Evolutionary conservation across 1,284 basidiomycete species (phyloP).

Genomic region (Fomitopsis betulina): DNA sequence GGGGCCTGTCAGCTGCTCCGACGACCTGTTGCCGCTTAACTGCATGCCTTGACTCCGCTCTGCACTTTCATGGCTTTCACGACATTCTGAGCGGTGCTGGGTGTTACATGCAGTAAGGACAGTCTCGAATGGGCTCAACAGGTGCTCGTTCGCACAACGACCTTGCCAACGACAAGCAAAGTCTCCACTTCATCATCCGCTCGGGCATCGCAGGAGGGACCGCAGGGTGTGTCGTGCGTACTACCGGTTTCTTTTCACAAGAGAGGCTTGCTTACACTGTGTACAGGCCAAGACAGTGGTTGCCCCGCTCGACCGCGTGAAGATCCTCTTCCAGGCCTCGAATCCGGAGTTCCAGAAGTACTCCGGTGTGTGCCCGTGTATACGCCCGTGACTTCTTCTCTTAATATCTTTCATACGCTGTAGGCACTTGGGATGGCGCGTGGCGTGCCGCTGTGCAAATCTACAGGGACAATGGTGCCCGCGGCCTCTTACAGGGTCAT

Average conservation of each 20-base stretch:
- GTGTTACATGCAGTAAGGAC: too few relatives aligned
- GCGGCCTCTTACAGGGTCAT: conserved; percentile 93
- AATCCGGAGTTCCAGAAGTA: conserved; percentile 95
- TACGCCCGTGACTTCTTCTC: background rate
- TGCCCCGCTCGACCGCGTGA: conserved; percentile 96
- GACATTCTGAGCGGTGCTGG: too few relatives aligned
- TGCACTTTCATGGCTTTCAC: too few relatives aligned
- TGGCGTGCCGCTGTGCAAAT: conserved; percentile 82
- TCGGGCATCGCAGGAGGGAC: conserved; percentile 89
- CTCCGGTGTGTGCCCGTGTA: conserved; percentile 57
- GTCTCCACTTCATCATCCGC: conserved; percentile 72
- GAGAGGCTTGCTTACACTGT: background rate
- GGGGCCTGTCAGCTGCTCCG: too few relatives aligned
- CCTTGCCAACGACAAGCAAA: conserved; percentile 48
- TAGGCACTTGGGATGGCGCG: conserved; percentile 84
- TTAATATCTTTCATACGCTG: background rate
- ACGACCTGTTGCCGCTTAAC: too few relatives aligned
- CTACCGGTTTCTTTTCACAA: background rate
- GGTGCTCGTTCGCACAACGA: too few relatives aligned
- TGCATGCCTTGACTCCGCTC: too few relatives aligned
- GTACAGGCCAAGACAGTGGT: conserved; percentile 92
- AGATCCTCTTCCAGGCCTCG: conserved; percentile 98
- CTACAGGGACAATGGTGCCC: conserved; percentile 66
- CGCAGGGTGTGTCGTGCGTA: conserved; percentile 88
- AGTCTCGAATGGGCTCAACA: too few relatives aligned